Percentiles rank a stretch among this genome's conserved stretches.
phyloP scores from a whole-genome alignment of 441 rosid species.

The Pelargonium cotyledonis region DNA sequence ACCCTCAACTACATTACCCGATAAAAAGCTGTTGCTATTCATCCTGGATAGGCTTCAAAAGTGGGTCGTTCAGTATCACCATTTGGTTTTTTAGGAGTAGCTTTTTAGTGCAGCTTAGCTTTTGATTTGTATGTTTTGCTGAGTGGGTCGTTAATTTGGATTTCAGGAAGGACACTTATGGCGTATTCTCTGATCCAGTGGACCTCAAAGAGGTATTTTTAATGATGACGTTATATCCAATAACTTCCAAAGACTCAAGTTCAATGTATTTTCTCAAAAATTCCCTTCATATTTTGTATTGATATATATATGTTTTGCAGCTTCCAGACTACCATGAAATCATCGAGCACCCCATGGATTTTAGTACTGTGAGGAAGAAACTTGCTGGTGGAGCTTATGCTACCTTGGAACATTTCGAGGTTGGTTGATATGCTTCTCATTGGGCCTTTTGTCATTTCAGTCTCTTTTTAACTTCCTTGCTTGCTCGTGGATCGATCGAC shows the following conservation, averaged over 20 bases:
- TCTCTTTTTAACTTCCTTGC: background rate
- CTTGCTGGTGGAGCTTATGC: slow-evolving; percentile 32
- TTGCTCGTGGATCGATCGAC: background rate
- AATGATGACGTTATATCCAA: slow-evolving; percentile 10
- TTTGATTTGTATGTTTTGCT: slow-evolving; percentile 13
- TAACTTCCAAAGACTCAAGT: background rate
- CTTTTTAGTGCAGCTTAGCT: background rate
- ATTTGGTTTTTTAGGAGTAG: slow-evolving; percentile 12
- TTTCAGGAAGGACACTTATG: slow-evolving; percentile 33
- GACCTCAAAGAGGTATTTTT: slow-evolving; percentile 32
- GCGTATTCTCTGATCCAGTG: slow-evolving; percentile 36
- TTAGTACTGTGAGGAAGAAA: slow-evolving; percentile 43
- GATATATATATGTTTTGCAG: slow-evolving; percentile 24
- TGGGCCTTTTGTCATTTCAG: slow-evolving; percentile 6
- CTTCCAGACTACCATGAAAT: slow-evolving; percentile 51
- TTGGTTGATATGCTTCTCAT: slow-evolving; percentile 16
- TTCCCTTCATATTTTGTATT: background rate
- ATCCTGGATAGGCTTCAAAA: slow-evolving; percentile 40
- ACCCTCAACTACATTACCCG: slow-evolving; percentile 33
- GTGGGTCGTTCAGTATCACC: slow-evolving; percentile 21
- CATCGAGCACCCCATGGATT: slow-evolving; percentile 52
- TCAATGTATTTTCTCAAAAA: background rate
- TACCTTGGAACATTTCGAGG: slow-evolving; percentile 48
- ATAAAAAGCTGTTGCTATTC: slow-evolving; percentile 31
- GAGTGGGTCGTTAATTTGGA: slow-evolving; percentile 8